A percentile compares a stretch with the other conserved stretches of the same genome.
These are phyloP conservation scores for Boletus edulis DNA, from an alignment of 768 basidiomycete species.

Conservation along the genomic window DNA sequence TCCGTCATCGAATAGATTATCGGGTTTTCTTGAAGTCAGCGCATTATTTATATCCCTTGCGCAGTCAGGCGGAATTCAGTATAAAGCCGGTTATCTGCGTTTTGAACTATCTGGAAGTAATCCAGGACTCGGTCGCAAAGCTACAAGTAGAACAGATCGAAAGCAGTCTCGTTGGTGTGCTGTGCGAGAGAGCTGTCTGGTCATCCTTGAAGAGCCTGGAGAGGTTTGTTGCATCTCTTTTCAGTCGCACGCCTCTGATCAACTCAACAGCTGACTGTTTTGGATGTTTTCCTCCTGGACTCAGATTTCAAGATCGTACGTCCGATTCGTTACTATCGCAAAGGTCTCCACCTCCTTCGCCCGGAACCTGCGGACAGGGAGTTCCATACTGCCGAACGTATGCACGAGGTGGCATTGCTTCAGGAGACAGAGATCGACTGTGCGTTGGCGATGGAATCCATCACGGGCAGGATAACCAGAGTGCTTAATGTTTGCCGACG, in stretches of 20 bases:
- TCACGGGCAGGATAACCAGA: constrained; percentile 46
- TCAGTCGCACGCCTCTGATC: background rate
- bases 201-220: constrained; percentile 82
- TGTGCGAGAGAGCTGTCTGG: constrained; percentile 88
- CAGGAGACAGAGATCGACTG: constrained; percentile 33
- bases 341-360: constrained; percentile 71
- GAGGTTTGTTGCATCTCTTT: constrained; percentile 49
- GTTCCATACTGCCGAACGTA: constrained; percentile 17
- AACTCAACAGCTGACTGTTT: constrained; percentile 61
- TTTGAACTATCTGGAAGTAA: constrained; percentile 53
- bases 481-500: constrained; percentile 38
- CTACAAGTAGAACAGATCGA: constrained; percentile 54
- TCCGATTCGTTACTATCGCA: constrained; percentile 87
- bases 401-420: constrained; percentile 18
- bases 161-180: constrained; percentile 85
- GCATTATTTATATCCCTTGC: constrained; percentile 82
- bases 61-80: constrained; percentile 78
- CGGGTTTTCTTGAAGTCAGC: constrained; percentile 89
- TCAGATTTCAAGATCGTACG: constrained; percentile 84
- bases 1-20: constrained; percentile 84
- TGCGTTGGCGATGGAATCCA: constrained; percentile 45
- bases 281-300: constrained; percentile 94
- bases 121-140: constrained; percentile 63
- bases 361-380: constrained; percentile 29
- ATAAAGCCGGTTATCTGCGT: constrained; percentile 84